Evolutionary conservation across 83 land plant genomes (phyloP).

Genomic region (Picea mariana): DNA sequence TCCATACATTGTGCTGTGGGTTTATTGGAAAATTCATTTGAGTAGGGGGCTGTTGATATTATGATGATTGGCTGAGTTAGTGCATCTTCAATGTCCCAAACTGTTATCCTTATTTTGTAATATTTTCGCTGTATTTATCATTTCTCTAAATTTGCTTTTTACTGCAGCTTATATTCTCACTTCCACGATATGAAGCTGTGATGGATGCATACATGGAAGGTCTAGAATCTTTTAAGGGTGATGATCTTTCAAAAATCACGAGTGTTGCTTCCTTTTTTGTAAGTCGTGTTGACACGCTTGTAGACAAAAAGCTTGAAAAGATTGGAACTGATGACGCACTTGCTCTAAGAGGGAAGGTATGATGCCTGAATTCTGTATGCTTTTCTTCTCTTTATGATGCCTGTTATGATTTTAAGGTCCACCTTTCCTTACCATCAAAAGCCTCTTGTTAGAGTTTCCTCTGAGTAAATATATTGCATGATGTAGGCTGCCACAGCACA

Average conservation of each 20-base stretch:
- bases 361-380: not conserved
- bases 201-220: no score
- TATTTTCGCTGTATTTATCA: not conserved
- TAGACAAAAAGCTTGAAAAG: slow-evolving; percentile 90
- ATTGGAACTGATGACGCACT: slow-evolving; percentile 95
- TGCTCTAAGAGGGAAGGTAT: slow-evolving; percentile 92
- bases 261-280: slow-evolving; percentile 91
- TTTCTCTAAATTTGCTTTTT: not conserved
- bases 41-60: not conserved
- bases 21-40: not conserved
- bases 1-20: not conserved
- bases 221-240: slow-evolving; percentile 55
- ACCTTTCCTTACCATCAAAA: no score
- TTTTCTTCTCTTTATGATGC: not conserved
- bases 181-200: no score
- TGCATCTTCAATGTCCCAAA: not conserved
- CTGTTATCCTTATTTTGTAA: not conserved
- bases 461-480: not conserved
- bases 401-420: no score
- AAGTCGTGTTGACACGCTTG: slow-evolving; percentile 35
- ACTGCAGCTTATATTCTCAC: slow-evolving; percentile 87
- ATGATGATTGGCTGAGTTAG: not conserved
- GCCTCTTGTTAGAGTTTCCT: not conserved
- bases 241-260: slow-evolving; percentile 85
- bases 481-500: slow-evolving; percentile 95